phyloP scores from a whole-genome alignment of 768 basidiomycete species.

The Clitopilus passeckerianus region DNA sequence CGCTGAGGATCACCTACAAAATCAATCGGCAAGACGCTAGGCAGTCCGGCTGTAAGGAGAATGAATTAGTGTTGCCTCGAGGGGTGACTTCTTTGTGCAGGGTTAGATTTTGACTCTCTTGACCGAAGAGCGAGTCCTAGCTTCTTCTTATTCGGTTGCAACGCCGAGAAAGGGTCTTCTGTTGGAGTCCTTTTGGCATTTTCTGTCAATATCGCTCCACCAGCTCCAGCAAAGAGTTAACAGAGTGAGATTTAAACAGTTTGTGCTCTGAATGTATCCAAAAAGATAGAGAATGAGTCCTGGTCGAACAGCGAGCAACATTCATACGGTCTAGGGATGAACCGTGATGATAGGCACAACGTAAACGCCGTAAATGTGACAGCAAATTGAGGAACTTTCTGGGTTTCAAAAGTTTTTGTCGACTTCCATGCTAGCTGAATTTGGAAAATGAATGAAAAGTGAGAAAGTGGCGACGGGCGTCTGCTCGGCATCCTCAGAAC shows the following conservation, averaged over 20 bases:
- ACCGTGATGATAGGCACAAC: background rate
- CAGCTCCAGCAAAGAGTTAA: background rate
- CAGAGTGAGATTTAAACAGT: too few species aligned
- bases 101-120: background rate
- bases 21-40: background rate
- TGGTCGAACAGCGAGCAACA: background rate
- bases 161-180: background rate
- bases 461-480: background rate
- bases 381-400: background rate
- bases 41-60: background rate
- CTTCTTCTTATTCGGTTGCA: background rate
- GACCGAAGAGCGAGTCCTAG: background rate
- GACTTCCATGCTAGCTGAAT: background rate
- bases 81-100: background rate
- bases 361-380: background rate
- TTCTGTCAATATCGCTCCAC: background rate
- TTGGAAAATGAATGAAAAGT: background rate
- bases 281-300: too few species aligned
- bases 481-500: background rate
- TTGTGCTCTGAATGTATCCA: too few species aligned
- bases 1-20: background rate
- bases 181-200: background rate
- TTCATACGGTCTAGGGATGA: background rate
- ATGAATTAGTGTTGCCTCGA: background rate
- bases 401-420: background rate